Evolutionary conservation across 441 rosid genomes (phyloP), one percentile per base, ranked within the genome.

Genomic region (Isatis lusitanica): DNA sequence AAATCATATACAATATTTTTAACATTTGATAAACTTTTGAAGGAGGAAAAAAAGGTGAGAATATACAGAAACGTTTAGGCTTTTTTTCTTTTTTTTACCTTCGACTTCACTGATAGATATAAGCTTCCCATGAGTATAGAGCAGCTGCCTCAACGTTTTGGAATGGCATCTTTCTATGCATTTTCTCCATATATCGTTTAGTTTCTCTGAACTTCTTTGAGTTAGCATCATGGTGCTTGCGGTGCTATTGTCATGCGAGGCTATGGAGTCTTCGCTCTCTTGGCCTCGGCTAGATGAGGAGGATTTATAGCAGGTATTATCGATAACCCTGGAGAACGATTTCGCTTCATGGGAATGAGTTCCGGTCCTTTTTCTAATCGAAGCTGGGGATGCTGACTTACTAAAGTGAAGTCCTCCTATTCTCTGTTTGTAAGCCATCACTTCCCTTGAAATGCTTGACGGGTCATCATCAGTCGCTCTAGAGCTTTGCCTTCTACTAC

Each of bases 161-260:
- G 98, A 95, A 80, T 95, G 98, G 72, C 99, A 95, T 80, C 78
- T 90, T 68, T 84, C 92, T 73, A 95, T 90, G 78, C 97, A 91
- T 62, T 79, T 88, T 40, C 74, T 87, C 99, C 99, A 95, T 26
- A 95, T 85, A 48, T 66, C 74, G 33, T 83, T 85, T 58, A 95
- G 85, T 80, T 88, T 89, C 62, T 88, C 90, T 26, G 87, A 83
- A 68, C 83, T 85, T 79, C 81, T 83, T 58, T 61, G 77, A 53
- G 85, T 74, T 81, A 85, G 77, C 77, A 80, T 73, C 68, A 71
- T 79, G 72, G 78, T 83, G 77, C 84, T 82, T 46, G 79, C 73
- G 46, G 63, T 66, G 72, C 79, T 78, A 64, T 71, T 81, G 68
- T 86, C 85, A 68, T 24, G 74, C 43, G 90, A 84, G 71, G 79